Percentiles rank a stretch among this genome's conserved stretches.
These are phyloP conservation scores for Pseudocercospora eumusae DNA, from an alignment of 2,329 filamentous ascomycete species.

Conservation along the genomic window DNA sequence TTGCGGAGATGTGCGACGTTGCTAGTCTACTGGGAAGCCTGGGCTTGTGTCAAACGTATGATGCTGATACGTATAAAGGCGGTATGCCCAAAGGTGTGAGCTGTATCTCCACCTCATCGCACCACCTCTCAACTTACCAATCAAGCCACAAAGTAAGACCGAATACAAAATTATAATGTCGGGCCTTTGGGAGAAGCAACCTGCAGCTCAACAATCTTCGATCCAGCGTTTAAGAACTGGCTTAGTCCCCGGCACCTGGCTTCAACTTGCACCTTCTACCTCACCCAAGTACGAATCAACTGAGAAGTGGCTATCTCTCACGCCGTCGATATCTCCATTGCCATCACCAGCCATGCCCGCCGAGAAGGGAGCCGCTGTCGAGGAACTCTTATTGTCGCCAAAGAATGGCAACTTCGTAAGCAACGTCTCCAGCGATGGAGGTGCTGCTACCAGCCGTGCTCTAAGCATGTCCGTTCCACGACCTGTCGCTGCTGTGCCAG, in stretches of 20 bases:
- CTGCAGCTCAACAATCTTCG: slow-evolving; percentile 15
- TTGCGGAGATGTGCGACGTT: slow-evolving; percentile 3
- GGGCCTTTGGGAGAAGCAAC: slow-evolving; percentile 21
- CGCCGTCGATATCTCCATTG: slow-evolving; percentile 8
- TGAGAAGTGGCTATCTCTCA: slow-evolving; percentile 16
- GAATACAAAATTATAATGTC: slow-evolving; percentile 23
- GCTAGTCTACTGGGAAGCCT: slow-evolving; percentile 2
- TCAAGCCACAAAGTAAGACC: neutral
- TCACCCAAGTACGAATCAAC: slow-evolving; percentile 1
- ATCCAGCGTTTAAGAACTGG: slow-evolving; percentile 18
- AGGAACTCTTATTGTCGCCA: slow-evolving; percentile 10
- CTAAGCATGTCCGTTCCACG: slow-evolving; percentile 11
- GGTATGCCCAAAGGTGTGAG: neutral
- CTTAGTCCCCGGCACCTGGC: slow-evolving; percentile 26
- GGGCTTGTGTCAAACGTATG: neutral
- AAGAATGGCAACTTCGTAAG: slow-evolving; percentile 15
- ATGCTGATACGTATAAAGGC: slow-evolving; percentile 17
- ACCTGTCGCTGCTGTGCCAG: slow-evolving; percentile 6
- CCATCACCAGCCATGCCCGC: slow-evolving; percentile 15
- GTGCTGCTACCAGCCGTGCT: slow-evolving; percentile 14
- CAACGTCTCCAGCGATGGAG: slow-evolving; percentile 12
- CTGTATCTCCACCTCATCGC: neutral
- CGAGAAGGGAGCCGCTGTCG: slow-evolving; percentile 1
- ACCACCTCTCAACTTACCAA: slow-evolving; percentile 6
- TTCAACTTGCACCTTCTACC: slow-evolving; percentile 22